Evolutionary conservation across 2,329 filamentous ascomycete genomes (phyloP), one percentile per base, ranked within the genome.

Genomic region (Parafenestella ontariensis): DNA sequence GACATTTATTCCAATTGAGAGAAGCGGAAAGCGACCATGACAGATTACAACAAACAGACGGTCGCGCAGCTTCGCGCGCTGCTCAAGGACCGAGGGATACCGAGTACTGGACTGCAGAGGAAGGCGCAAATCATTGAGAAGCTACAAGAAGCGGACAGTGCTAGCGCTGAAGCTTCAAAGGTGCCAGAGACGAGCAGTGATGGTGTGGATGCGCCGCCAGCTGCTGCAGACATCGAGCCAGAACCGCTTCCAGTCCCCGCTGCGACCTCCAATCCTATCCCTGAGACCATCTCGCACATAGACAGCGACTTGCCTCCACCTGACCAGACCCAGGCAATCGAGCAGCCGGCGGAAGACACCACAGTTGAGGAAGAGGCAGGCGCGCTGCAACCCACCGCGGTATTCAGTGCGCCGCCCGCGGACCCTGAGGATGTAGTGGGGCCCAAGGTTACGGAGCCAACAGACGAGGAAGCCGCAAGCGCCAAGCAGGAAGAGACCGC

Each of bases 101-200:
- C 79, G 1, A 72, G 73, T 21, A 78, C 78, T 0, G 78, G 79
- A 21, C 66, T 82, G 26, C 78, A 78, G 46, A 71, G 79, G 43
- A 82, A 82, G 65, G 76, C 78, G 53, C 77, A 81, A 54, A 79
- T 79, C 43, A 71, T 82, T 29, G 79, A 81, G 53, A 79, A 76
- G 59, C 69, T 82, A 8, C 67, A 76, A 49, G 74, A 71, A 59
- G 56, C 58, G 46, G 70, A 71, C 37, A 47, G 13, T 18, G 52
- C 52, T 8, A 52, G 36, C 24, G 34, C 46, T 10, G 59, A 58
- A 52, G 53, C 58, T 5, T 49, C 48, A 42, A 56, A 56, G 41
- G 50, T 31, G 34, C 33, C 46, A 5, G 48, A 42, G 5, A 47
- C 40, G 17, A 52, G 55, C 41, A 48, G 46, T 18, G 42, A 46